Conservation (phyloP, 2,329 filamentous ascomycete genomes). For the Aspergillus piperis region DNA sequence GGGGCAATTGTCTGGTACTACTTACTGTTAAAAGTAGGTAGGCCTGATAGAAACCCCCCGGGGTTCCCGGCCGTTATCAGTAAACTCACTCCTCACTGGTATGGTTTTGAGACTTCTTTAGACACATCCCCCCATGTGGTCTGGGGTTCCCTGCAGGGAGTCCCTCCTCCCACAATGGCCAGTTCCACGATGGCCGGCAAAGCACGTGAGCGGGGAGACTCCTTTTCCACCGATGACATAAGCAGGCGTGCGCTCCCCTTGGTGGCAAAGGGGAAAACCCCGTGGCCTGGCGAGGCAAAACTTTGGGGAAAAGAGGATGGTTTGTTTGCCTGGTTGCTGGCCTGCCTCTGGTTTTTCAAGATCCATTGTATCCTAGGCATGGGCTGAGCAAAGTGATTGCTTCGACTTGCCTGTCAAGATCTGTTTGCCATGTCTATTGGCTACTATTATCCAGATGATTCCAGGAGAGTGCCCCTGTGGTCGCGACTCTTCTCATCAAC, state of each 20-base stretch:
- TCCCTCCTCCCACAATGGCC: no score
- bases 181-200: neutral
- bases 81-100: neutral
- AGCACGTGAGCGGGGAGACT: neutral
- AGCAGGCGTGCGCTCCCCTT: neutral
- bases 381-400: slow-evolving; percentile 11
- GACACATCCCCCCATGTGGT: neutral
- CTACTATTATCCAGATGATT: slow-evolving; percentile 44
- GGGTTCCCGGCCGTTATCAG: neutral
- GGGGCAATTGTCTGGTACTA: neutral
- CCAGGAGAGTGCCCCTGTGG: slow-evolving; percentile 40
- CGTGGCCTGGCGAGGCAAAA: neutral
- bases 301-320: neutral
- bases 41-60: neutral
- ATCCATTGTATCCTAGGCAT: slow-evolving; percentile 16
- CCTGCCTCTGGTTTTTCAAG: slow-evolving; percentile 1
- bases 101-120: no score
- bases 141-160: no score
- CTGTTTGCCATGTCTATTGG: slow-evolving; percentile 37
- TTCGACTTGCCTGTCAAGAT: slow-evolving; percentile 16
- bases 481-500: slow-evolving; percentile 31
- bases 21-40: neutral
- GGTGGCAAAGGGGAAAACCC: neutral
- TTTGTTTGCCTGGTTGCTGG: neutral
- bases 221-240: slow-evolving; percentile 3